These are phyloP conservation scores for Paragyromitra xinjiangensis DNA, from an alignment of 495 filamentous ascomycete genomes.

Conservation along the genomic window DNA sequence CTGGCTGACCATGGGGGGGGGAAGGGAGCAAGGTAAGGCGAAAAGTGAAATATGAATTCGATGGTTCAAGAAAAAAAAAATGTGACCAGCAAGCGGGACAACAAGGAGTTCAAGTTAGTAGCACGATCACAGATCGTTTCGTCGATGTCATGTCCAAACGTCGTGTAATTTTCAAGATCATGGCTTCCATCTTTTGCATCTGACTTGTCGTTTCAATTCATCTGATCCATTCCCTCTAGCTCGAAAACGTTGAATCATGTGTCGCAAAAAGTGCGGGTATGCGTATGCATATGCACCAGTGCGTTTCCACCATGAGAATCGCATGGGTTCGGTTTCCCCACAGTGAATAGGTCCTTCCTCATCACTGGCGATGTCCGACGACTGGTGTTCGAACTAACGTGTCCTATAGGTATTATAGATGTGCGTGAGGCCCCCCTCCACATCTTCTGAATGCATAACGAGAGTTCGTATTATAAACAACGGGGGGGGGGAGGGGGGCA, in stretches of 20 bases:
- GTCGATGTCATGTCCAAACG: conserved; percentile 33
- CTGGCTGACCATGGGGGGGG: conserved; percentile 25
- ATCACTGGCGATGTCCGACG: conserved; percentile 35
- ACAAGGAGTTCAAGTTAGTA: conserved; percentile 14
- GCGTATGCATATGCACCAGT: conserved; percentile 49
- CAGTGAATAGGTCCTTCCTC: conserved; percentile 41
- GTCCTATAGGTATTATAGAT: conserved; percentile 31
- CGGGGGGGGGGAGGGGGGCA: background rate
- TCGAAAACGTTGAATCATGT: conserved; percentile 46
- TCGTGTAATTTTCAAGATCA: conserved; percentile 28
- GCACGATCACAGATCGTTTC: conserved; percentile 34
- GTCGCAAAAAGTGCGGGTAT: conserved; percentile 52
- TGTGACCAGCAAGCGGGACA: conserved; percentile 41
- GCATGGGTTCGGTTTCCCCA: conserved; percentile 46
- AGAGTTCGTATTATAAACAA: conserved; percentile 43
- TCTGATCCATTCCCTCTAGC: conserved; percentile 40
- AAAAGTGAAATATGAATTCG: conserved; percentile 42
- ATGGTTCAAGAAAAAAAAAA: conserved; percentile 19
- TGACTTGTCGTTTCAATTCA: conserved; percentile 50
- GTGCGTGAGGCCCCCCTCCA: conserved; percentile 15
- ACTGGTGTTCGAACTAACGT: conserved; percentile 32
- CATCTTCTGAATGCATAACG: conserved; percentile 27
- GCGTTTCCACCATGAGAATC: conserved; percentile 42
- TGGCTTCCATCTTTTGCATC: conserved; percentile 43
- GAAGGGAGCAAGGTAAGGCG: background rate